phyloP scores from a whole-genome alignment of 1,139 yeast genomes.

The Tardiomyces blankii region DNA sequence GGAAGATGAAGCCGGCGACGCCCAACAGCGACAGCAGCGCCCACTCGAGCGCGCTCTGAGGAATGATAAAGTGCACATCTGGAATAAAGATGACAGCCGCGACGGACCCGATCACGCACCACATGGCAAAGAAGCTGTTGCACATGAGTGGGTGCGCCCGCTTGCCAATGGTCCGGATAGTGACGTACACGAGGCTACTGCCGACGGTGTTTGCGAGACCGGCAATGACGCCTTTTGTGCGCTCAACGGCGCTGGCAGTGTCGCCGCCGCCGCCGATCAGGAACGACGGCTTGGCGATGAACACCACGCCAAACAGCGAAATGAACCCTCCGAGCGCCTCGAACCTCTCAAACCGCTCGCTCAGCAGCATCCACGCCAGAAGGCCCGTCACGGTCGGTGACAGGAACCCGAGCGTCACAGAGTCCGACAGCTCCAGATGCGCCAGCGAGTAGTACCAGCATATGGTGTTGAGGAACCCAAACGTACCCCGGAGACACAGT shows the following conservation, averaged over 20 bases:
- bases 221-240: constrained; percentile 46
- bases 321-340: constrained; percentile 62
- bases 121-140: constrained; percentile 64
- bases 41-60: constrained; percentile 56
- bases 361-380: constrained; percentile 55
- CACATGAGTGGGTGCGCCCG: constrained; percentile 71
- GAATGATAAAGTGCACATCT: constrained; percentile 39
- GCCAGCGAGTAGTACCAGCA: constrained; percentile 64
- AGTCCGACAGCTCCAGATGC: constrained; percentile 66
- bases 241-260: constrained; percentile 10
- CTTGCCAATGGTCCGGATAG: constrained; percentile 64
- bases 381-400: constrained; percentile 71
- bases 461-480: constrained; percentile 74
- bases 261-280: constrained; percentile 28
- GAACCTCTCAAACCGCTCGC: constrained; percentile 53
- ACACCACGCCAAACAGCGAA: constrained; percentile 64
- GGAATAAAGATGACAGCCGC: constrained; percentile 33
- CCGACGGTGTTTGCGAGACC: constrained; percentile 65
- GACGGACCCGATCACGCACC: constrained; percentile 47
- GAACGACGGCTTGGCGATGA: constrained; percentile 77
- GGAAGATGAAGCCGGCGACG: constrained; percentile 71
- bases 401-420: constrained; percentile 69
- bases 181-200: constrained; percentile 59
- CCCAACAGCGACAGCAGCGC: constrained; percentile 50
- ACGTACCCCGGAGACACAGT: constrained; percentile 51